A percentile compares a stretch with the other conserved stretches of the same genome.
These are phyloP conservation scores for Castanea crenata DNA, from an alignment of 306 rosid species.

Conservation along the genomic window DNA sequence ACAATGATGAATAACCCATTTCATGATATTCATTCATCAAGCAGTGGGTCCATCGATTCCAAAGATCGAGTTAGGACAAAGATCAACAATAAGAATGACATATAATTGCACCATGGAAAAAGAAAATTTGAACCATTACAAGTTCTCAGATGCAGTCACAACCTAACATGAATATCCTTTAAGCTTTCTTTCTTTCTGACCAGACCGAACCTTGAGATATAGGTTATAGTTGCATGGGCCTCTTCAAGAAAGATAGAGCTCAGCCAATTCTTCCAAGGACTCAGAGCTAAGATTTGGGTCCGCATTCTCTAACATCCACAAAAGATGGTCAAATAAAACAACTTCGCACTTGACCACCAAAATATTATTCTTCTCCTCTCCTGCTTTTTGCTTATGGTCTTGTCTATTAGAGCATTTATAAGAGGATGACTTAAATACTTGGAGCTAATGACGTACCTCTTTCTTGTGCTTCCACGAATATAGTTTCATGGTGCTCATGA, in stretches of 20 bases:
- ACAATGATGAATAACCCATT: too few relatives aligned
- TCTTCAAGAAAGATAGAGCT: conserved; percentile 70
- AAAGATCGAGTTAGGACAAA: too few relatives aligned
- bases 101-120: too few relatives aligned
- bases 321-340: conserved; percentile 82
- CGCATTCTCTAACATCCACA: conserved; percentile 88
- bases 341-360: conserved; percentile 77
- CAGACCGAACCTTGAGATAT: not conserved
- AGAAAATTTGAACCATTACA: too few relatives aligned
- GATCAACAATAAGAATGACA: too few relatives aligned
- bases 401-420: conserved; percentile 63
- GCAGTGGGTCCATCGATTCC: too few relatives aligned
- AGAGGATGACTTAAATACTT: conserved; percentile 69
- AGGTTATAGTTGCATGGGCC: not conserved
- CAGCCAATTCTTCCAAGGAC: conserved; percentile 81
- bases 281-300: conserved; percentile 71
- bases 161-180: too few relatives aligned
- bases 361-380: conserved; percentile 16
- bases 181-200: too few relatives aligned
- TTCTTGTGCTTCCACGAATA: conserved; percentile 78
- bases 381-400: conserved; percentile 35
- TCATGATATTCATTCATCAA: too few relatives aligned
- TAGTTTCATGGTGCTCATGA: conserved; percentile 28
- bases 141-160: too few relatives aligned
- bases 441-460: conserved; percentile 62